These are phyloP conservation scores for Nymphaea thermarum DNA, from an alignment of 164 flowering plant genomes.

Conservation along the genomic window DNA sequence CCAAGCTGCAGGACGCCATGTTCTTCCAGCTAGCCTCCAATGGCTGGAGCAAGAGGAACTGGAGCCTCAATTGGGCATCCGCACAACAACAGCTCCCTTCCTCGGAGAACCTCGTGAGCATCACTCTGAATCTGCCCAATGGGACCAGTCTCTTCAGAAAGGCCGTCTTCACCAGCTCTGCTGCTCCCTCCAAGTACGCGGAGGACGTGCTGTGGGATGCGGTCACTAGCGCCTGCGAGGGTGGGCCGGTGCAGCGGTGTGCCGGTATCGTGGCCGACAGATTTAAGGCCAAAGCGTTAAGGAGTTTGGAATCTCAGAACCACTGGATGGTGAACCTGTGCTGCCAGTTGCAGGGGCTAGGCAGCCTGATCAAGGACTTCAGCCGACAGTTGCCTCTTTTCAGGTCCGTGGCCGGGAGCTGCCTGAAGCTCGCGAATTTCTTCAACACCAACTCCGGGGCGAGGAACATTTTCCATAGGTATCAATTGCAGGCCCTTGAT, in stretches of 20 bases:
- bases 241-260: conserved; percentile 45
- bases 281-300: conserved; percentile 67
- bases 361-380: conserved; percentile 67
- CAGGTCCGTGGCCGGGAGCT: conserved; percentile 39
- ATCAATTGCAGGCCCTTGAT: conserved; percentile 69
- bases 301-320: conserved; percentile 65
- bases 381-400: conserved; percentile 56
- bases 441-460: conserved; percentile 46
- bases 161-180: conserved; percentile 55
- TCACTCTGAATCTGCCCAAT: conserved; percentile 84
- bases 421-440: conserved; percentile 50
- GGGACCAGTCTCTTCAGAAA: conserved; percentile 76
- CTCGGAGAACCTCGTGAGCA: conserved; percentile 53
- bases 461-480: conserved; percentile 46
- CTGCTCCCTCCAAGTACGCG: conserved; percentile 59
- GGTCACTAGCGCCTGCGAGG: conserved; percentile 35
- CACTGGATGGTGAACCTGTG: conserved; percentile 89
- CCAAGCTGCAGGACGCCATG: conserved; percentile 71
- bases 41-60: conserved; percentile 56
- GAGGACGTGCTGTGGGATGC: conserved; percentile 87
- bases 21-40: conserved; percentile 80
- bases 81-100: conserved; percentile 3
- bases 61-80: conserved; percentile 3
- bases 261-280: conserved; percentile 78
- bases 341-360: conserved; percentile 74